Evolutionary conservation across 257 asterid genomes (phyloP).

Genomic region (Ehretia macrophylla): DNA sequence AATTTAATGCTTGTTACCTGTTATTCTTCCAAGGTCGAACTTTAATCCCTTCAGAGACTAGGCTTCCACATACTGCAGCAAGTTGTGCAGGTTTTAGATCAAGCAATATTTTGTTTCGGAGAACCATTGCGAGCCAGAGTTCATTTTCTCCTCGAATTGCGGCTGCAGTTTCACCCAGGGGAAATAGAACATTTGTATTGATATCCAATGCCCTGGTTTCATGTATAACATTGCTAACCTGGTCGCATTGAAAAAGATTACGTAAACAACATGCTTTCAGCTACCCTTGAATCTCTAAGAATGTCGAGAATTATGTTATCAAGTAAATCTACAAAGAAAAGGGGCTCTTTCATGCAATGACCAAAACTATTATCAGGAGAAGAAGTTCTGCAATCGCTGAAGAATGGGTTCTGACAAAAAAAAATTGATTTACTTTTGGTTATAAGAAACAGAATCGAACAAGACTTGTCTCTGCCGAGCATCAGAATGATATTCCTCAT

Average conservation of each 20-base stretch:
- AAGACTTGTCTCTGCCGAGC: no score
- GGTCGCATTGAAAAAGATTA: constrained; percentile 20
- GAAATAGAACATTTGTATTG: constrained; percentile 72
- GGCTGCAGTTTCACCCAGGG: constrained; percentile 98
- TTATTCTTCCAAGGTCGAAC: constrained; percentile 88
- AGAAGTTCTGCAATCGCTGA: not conserved
- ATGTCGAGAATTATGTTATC: not conserved
- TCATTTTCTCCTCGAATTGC: constrained; percentile 97
- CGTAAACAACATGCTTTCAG: not conserved
- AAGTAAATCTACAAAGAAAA: not conserved
- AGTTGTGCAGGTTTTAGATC: constrained; percentile 93
- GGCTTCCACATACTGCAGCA: constrained; percentile 90
- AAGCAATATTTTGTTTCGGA: constrained; percentile 72
- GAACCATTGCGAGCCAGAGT: constrained; percentile 95
- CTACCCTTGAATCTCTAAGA: not conserved
- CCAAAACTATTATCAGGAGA: not conserved
- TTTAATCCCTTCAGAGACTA: constrained; percentile 93
- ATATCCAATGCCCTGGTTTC: constrained; percentile 96
- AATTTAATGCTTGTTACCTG: constrained; percentile 33
- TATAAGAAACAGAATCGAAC: no score
- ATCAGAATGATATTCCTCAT: no score
- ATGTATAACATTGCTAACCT: constrained; percentile 94
- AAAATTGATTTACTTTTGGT: no score
- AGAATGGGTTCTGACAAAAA: not conserved
- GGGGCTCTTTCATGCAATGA: not conserved